These are phyloP conservation scores for Boletus eberwhitei DNA, from an alignment of 768 basidiomycete genomes.

Conservation along the genomic window DNA sequence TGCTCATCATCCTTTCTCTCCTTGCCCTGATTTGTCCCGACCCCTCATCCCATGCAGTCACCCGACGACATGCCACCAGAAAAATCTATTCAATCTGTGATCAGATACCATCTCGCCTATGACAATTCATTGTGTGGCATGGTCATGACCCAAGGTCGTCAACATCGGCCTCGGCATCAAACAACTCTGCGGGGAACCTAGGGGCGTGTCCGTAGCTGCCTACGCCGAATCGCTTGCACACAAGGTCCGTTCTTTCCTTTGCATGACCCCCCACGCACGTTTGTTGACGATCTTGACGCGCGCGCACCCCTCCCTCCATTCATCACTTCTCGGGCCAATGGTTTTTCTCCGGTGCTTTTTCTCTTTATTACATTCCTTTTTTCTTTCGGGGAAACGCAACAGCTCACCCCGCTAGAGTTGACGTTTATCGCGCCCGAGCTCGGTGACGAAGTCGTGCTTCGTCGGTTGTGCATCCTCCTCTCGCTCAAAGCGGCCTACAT, in stretches of 20 bases:
- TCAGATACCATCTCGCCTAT: constrained; percentile 72
- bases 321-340: background rate
- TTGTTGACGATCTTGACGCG: background rate
- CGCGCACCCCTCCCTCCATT: background rate
- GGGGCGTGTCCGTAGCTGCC: constrained; percentile 52
- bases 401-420: constrained; percentile 53
- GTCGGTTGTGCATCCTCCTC: constrained; percentile 73
- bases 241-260: constrained; percentile 48
- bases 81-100: constrained; percentile 67
- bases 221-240: constrained; percentile 74
- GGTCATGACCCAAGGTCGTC: constrained; percentile 79
- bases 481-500: constrained; percentile 81
- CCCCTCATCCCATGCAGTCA: constrained; percentile 32
- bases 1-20: background rate
- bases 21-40: background rate
- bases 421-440: constrained; percentile 48
- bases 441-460: constrained; percentile 62
- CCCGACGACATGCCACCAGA: constrained; percentile 61
- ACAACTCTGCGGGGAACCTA: constrained; percentile 59
- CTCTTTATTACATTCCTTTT: no score
- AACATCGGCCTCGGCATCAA: constrained; percentile 82
- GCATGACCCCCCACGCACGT: background rate
- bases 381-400: background rate
- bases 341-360: background rate
- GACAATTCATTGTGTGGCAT: constrained; percentile 74